phyloP scores from a whole-genome alignment of 2,329 filamentous ascomycete genomes.

The Pseudocercospora crystallina region DNA sequence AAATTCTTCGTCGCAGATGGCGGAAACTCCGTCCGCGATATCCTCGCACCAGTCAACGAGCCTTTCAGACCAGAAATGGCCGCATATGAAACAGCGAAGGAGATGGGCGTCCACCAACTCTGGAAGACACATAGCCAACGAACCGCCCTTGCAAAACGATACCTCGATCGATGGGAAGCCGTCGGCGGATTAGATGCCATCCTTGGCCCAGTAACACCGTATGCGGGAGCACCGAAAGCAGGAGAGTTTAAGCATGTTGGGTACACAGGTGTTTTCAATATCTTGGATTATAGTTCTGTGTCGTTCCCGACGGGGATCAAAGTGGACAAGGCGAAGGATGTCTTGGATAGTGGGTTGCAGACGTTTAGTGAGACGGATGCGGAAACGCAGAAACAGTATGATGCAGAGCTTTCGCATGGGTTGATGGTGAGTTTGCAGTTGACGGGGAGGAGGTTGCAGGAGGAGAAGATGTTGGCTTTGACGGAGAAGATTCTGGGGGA shows the following conservation, averaged over 20 bases:
- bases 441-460: slow-evolving; percentile 34
- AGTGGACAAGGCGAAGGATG: slow-evolving; percentile 42
- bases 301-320: slow-evolving; percentile 45
- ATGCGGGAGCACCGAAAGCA: slow-evolving; percentile 40
- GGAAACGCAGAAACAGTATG: slow-evolving; percentile 36
- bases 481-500: slow-evolving; percentile 28
- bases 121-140: slow-evolving; percentile 52
- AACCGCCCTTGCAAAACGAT: slow-evolving; percentile 41
- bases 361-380: slow-evolving; percentile 42
- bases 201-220: slow-evolving; percentile 48
- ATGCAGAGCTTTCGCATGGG: slow-evolving; percentile 40
- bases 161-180: slow-evolving; percentile 47
- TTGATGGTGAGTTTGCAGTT: slow-evolving; percentile 42
- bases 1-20: slow-evolving; percentile 53
- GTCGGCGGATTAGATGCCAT: slow-evolving; percentile 46
- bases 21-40: slow-evolving; percentile 46
- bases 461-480: slow-evolving; percentile 39
- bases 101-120: slow-evolving; percentile 45
- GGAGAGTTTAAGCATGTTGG: slow-evolving; percentile 48
- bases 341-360: slow-evolving; percentile 24
- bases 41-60: slow-evolving; percentile 44
- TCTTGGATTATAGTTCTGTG: slow-evolving; percentile 48
- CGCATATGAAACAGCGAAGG: slow-evolving; percentile 43
- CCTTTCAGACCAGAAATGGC: slow-evolving; percentile 53
- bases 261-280: slow-evolving; percentile 46